Conservation (phyloP, 2,329 filamentous ascomycete genomes). For the Rhynchosporium graminicola region DNA sequence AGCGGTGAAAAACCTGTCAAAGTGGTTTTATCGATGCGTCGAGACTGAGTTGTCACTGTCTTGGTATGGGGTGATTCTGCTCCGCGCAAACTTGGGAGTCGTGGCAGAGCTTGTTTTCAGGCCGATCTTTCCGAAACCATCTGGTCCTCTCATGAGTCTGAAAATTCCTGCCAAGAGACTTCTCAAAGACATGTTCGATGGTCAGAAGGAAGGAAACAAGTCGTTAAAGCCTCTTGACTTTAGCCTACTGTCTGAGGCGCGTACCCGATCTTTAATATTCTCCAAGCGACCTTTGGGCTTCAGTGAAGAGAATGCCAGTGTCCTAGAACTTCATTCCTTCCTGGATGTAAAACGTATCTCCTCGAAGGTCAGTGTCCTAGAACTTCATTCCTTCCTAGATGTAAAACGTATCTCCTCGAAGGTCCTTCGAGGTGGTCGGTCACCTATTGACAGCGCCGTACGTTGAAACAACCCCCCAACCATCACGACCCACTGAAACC, state of each 20-base stretch:
- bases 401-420: neutral
- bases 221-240: neutral
- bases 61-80: slow-evolving; percentile 9
- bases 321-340: neutral
- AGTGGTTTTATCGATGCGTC: neutral
- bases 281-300: neutral
- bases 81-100: neutral
- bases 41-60: neutral
- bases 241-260: neutral
- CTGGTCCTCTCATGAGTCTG: neutral
- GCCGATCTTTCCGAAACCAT: neutral
- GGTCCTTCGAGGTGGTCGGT: neutral
- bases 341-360: neutral
- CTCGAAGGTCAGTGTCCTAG: neutral
- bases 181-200: neutral
- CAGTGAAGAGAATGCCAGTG: neutral
- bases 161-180: neutral
- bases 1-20: neutral
- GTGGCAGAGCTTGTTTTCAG: slow-evolving; percentile 6
- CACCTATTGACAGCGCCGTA: neutral
- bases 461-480: slow-evolving; percentile 8
- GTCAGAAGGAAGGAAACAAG: too few relatives aligned
- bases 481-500: neutral
- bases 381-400: neutral
- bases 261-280: neutral